Percentiles rank a stretch among this genome's conserved stretches.
Evolutionary conservation across 2,329 filamentous ascomycete species (phyloP).

Genomic region (Apiospora pterosperma): DNA sequence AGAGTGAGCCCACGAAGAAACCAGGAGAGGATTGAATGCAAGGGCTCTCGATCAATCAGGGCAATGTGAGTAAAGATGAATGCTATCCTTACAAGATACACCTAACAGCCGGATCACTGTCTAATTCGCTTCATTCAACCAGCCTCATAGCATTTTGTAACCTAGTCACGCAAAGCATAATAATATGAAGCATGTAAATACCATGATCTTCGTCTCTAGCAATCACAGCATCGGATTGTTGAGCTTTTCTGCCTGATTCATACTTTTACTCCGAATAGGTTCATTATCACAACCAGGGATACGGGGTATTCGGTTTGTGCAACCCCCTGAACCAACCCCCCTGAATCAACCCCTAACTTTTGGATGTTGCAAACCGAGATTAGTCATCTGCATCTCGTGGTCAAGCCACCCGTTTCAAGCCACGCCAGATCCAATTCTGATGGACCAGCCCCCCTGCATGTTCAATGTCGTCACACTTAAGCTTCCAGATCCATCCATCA

Average conservation of each 20-base stretch:
- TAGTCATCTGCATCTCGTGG: not conserved
- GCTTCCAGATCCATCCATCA: not conserved
- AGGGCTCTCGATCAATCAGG: not conserved
- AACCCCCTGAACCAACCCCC: not conserved
- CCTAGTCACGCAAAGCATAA: too few relatives aligned
- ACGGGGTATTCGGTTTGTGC: too few relatives aligned
- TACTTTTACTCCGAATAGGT: too few relatives aligned
- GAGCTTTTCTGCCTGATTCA: too few relatives aligned
- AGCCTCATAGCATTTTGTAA: too few relatives aligned
- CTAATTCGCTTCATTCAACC: not conserved
- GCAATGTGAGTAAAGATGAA: not conserved
- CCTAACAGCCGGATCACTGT: not conserved
- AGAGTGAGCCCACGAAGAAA: not conserved
- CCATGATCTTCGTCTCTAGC: too few relatives aligned
- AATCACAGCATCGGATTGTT: too few relatives aligned
- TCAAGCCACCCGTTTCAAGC: not conserved
- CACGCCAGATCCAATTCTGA: not conserved
- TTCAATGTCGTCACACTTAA: not conserved
- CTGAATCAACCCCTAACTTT: not conserved
- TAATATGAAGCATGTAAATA: too few relatives aligned
- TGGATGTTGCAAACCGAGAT: not conserved
- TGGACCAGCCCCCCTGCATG: not conserved
- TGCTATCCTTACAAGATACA: not conserved
- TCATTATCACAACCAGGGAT: too few relatives aligned
- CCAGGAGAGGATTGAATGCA: not conserved